phyloP scores from a whole-genome alignment of 306 rosid species.

The Pyrus communis region DNA sequence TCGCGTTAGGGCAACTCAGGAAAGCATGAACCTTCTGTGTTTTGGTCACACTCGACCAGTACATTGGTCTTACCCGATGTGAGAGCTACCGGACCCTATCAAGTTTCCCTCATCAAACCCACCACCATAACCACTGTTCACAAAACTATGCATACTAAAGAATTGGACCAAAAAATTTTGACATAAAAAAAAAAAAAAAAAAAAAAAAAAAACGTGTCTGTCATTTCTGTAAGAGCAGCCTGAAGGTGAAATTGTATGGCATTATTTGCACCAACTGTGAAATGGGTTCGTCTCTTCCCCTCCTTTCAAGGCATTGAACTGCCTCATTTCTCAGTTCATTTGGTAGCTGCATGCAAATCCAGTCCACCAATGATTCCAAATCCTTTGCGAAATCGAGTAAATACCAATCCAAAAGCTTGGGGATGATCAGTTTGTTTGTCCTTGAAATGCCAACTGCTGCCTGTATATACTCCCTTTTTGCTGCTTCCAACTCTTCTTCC shows the following conservation, averaged over 20 bases:
- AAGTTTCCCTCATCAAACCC: background rate
- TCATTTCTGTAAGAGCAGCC: constrained; percentile 59
- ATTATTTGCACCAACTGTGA: constrained; percentile 55
- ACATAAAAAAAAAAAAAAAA: background rate
- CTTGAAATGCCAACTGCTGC: constrained; percentile 68
- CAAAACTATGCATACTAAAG: constrained; percentile 1
- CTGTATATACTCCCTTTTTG: constrained; percentile 67
- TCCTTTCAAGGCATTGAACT: constrained; percentile 55
- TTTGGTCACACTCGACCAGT: background rate
- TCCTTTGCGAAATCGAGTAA: constrained; percentile 87
- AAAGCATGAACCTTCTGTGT: background rate
- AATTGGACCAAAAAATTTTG: background rate
- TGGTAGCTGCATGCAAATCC: constrained; percentile 82
- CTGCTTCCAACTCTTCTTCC: constrained; percentile 71
- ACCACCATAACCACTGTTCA: constrained; percentile 15
- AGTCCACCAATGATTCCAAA: constrained; percentile 63
- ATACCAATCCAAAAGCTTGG: constrained; percentile 87
- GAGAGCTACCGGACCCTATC: background rate
- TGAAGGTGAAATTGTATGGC: constrained; percentile 77
- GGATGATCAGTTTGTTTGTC: constrained; percentile 53
- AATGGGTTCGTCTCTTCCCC: constrained; percentile 42
- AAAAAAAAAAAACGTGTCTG: background rate
- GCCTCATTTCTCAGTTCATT: constrained; percentile 59
- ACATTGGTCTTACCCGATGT: background rate
- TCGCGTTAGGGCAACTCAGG: background rate